phyloP scores from a whole-genome alignment of 805 yeast genomes.

The Lachancea quebecensis region DNA sequence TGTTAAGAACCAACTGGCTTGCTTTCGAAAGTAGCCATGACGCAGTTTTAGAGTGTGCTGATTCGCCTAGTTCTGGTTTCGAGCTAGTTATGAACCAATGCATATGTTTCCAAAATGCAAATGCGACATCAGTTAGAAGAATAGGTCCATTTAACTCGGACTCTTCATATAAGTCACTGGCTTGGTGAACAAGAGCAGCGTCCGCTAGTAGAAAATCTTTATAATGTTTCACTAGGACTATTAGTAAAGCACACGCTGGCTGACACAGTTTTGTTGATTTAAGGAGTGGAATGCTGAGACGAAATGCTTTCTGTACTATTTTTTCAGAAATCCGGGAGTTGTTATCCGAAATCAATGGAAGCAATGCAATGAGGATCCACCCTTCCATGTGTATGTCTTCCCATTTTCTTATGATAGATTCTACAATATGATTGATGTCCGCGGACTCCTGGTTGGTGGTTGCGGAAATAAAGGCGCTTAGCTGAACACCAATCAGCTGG shows the following conservation, averaged over 20 bases:
- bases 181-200: conserved; percentile 37
- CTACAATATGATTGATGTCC: conserved; percentile 7
- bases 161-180: conserved; percentile 45
- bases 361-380: conserved; percentile 20
- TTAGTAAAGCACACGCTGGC: conserved; percentile 22
- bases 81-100: conserved; percentile 33
- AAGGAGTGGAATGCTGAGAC: conserved; percentile 31
- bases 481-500: conserved; percentile 17
- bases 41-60: conserved; percentile 31
- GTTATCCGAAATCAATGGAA: conserved; percentile 17
- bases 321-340: neutral
- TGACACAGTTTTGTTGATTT: conserved; percentile 19
- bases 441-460: conserved; percentile 1
- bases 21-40: conserved; percentile 50
- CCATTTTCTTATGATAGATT: conserved; percentile 11
- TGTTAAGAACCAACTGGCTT: conserved; percentile 23
- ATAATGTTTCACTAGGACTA: conserved; percentile 17
- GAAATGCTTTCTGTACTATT: conserved; percentile 17
- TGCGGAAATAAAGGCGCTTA: conserved; percentile 15
- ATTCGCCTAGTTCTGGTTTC: conserved; percentile 27
- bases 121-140: conserved; percentile 38
- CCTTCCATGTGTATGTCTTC: conserved; percentile 12
- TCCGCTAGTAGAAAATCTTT: conserved; percentile 27
- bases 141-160: conserved; percentile 60
- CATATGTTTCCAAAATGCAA: conserved; percentile 48